These are phyloP conservation scores for Nitzschia sp. DNA, from an alignment of 108 stramenopile species.

Conservation along the genomic window DNA sequence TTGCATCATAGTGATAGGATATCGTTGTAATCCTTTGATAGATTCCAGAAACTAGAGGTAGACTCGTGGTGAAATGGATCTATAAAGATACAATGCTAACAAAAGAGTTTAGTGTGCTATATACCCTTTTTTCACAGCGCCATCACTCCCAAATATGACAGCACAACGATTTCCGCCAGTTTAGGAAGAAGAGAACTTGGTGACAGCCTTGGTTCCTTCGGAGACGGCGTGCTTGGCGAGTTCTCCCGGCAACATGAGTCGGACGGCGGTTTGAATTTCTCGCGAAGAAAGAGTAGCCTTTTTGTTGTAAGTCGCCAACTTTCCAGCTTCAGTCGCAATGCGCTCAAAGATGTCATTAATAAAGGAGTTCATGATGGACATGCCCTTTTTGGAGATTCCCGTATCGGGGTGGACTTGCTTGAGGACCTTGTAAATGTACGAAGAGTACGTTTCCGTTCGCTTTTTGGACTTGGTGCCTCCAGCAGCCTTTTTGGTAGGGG, in stretches of 20 bases:
- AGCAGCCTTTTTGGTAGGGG: constrained; percentile 42
- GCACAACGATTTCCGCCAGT: too few relatives aligned
- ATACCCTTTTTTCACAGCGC: too few relatives aligned
- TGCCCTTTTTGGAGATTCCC: constrained; percentile 93
- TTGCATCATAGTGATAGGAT: too few relatives aligned
- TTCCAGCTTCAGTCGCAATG: constrained; percentile 87
- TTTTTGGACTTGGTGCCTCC: constrained; percentile 61
- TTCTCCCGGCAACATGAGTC: constrained; percentile 93
- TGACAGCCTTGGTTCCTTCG: constrained; percentile 70
- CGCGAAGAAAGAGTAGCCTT: constrained; percentile 90
- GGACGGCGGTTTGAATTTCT: constrained; percentile 94
- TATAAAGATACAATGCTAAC: too few relatives aligned
- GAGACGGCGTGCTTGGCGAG: constrained; percentile 90
- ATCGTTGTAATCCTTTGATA: too few relatives aligned
- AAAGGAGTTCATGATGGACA: constrained; percentile 97
- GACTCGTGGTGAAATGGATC: too few relatives aligned
- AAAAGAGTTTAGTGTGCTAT: too few relatives aligned
- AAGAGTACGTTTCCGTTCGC: constrained; percentile 84
- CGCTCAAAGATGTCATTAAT: constrained; percentile 95
- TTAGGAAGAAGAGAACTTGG: constrained; percentile 62
- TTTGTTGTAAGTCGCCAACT: constrained; percentile 92
- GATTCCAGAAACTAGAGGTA: too few relatives aligned
- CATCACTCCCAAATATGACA: too few relatives aligned
- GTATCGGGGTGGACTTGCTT: constrained; percentile 91
- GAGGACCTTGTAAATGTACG: constrained; percentile 94